Base-by-base conservation (phyloP, 2,329 filamentous ascomycete species). In the Alternaria tenuissima region DNA sequence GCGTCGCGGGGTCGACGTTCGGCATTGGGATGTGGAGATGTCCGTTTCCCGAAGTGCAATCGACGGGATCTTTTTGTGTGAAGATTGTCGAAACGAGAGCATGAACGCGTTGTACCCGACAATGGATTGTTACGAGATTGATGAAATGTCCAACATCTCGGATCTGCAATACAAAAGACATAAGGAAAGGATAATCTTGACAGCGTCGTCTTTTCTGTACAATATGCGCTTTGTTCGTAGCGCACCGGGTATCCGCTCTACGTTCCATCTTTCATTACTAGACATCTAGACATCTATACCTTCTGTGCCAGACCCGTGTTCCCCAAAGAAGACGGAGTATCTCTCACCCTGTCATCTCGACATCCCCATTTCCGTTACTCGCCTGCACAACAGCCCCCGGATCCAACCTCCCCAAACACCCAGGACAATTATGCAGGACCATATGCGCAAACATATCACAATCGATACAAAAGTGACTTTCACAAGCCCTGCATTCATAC, bases 401-500 rank as follows among this genome's bases (percentile, higher is more conserved):
- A 52, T 74, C 73, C 42, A 73, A 44, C 34, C 67, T 59, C 51
- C 82, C 81, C 70, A 89, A 90, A 77, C 95, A 99, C 0, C 94
- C 94, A 0, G 95, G 94, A 73, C 95, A 99, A 79, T 98, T 98
- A 77, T 99, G 94, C 52, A 97, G 87, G 12, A 96, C 88, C 80
- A 97, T 93, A 76, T 99, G 95, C 24, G 92, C 91, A 80, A 95
- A 97, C 24, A 97, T 88, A 78, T 99, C 95, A 78, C 95, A 99
- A 77, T 99, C 95, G 66, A 99, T 96, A 82, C 95, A 99, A 76
- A 98, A 99, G 80, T 98, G 94, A 61, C 91, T 89, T 3, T 86
- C 81, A 78, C 95, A 99, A n/a, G 90, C 89, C 68, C 90, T 87
- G 77, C 95, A 99, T 60, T 91, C 92, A 76, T 99, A 99, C 52